phyloP scores from a whole-genome alignment of 257 asterid species.

The Cordia subcordata region DNA sequence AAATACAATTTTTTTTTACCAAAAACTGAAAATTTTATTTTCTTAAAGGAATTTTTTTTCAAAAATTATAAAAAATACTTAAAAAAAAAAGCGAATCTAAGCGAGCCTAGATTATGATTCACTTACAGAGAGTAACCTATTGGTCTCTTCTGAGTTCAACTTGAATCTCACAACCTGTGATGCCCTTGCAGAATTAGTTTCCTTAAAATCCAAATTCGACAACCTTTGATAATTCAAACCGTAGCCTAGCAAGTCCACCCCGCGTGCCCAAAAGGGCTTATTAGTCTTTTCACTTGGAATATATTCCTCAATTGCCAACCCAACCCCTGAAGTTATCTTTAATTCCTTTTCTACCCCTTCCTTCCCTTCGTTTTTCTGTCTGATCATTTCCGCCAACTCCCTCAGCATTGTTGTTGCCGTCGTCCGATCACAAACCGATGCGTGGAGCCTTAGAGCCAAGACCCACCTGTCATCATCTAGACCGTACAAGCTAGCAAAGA shows the following conservation, averaged over 20 bases:
- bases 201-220: slow-evolving; percentile 47
- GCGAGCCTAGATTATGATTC: no score
- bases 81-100: no score
- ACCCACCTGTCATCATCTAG: slow-evolving; percentile 36
- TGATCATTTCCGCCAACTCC: slow-evolving; percentile 44
- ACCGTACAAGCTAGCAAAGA: slow-evolving; percentile 56
- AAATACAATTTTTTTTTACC: no score
- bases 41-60: no score
- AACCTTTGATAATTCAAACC: slow-evolving; percentile 69
- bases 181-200: slow-evolving; percentile 39
- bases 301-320: slow-evolving; percentile 60
- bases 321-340: slow-evolving; percentile 27
- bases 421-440: slow-evolving; percentile 73
- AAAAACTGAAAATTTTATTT: no score
- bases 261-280: slow-evolving; percentile 88
- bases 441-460: slow-evolving; percentile 63
- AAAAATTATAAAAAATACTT: no score
- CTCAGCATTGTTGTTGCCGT: slow-evolving; percentile 53
- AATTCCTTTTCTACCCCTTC: slow-evolving; percentile 23
- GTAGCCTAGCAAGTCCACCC: slow-evolving; percentile 75
- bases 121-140: slow-evolving; percentile 58
- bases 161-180: slow-evolving; percentile 64
- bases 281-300: slow-evolving; percentile 59
- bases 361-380: slow-evolving; percentile 1
- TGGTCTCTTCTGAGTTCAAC: slow-evolving; percentile 47